These are phyloP conservation scores for Dissophora ornata DNA, from an alignment of 192 early-diverging fungal species.

Conservation along the genomic window DNA sequence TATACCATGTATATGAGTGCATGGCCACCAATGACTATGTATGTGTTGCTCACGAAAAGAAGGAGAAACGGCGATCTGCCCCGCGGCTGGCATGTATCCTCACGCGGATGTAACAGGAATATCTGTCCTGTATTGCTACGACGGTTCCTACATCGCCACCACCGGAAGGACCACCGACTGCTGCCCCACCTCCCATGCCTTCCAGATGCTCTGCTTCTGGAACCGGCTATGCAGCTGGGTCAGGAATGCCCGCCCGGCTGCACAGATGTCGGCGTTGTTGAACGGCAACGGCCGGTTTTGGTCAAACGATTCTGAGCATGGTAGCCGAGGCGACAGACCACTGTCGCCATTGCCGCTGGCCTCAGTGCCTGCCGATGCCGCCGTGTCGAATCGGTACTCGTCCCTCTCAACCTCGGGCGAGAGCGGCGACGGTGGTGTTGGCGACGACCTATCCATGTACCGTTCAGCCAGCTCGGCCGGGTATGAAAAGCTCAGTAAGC, in stretches of 20 bases:
- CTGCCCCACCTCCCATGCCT: constrained; percentile 47
- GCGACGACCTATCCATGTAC: not conserved
- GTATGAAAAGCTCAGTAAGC: constrained; percentile 40
- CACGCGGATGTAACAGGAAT: too few species aligned
- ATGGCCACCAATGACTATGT: too few species aligned
- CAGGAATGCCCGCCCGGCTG: constrained; percentile 42
- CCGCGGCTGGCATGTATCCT: too few species aligned
- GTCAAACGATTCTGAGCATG: constrained; percentile 28
- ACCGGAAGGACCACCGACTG: constrained; percentile 34
- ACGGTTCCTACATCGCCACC: constrained; percentile 53
- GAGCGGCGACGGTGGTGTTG: constrained; percentile 26
- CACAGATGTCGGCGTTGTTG: constrained; percentile 39
- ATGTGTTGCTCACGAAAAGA: too few species aligned
- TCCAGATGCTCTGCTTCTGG: constrained; percentile 46
- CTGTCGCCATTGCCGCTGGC: not conserved
- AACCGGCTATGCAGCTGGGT: constrained; percentile 34
- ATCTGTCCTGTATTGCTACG: too few species aligned
- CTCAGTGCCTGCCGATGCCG: not conserved
- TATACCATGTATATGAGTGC: too few species aligned
- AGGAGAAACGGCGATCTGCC: too few species aligned
- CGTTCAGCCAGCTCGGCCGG: constrained; percentile 34
- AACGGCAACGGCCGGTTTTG: constrained; percentile 30
- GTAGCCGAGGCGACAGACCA: constrained; percentile 9
- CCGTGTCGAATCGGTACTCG: constrained; percentile 12
- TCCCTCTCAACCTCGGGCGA: constrained; percentile 10